These are phyloP conservation scores for Stramenopiles sp. DNA, from an alignment of 352 stramenopile genomes.

Conservation along the genomic window DNA sequence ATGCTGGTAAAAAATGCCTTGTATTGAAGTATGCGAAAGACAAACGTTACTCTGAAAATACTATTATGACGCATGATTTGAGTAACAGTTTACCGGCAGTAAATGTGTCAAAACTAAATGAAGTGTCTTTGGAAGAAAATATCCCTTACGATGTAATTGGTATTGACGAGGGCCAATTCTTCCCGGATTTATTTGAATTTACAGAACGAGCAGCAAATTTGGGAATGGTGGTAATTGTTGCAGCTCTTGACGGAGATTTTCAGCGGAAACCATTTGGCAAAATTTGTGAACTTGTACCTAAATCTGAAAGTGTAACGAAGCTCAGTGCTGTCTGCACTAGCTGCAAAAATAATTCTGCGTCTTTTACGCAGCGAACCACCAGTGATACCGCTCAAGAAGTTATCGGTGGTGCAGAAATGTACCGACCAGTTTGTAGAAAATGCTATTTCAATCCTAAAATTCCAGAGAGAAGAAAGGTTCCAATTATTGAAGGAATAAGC, in stretches of 20 bases:
- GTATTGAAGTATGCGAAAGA: conserved; percentile 56
- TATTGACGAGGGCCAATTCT: conserved; percentile 62
- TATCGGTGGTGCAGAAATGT: conserved; percentile 48
- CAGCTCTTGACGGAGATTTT: conserved; percentile 31
- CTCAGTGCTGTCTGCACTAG: conserved; percentile 52
- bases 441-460: conserved; percentile 30
- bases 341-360: conserved; percentile 44
- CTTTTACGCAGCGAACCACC: conserved; percentile 47
- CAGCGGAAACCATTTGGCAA: conserved; percentile 39
- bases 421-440: conserved; percentile 47
- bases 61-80: conserved; percentile 38
- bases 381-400: conserved; percentile 46
- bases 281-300: conserved; percentile 44
- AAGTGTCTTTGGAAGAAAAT: conserved; percentile 34
- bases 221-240: conserved; percentile 46
- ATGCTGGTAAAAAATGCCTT: conserved; percentile 48
- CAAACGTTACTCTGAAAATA: conserved; percentile 39
- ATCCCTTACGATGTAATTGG: conserved; percentile 52
- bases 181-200: conserved; percentile 49
- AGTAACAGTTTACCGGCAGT: conserved; percentile 35
- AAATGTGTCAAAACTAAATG: conserved; percentile 31
- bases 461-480: background rate
- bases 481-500: background rate
- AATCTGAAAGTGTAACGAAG: conserved; percentile 50
- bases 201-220: conserved; percentile 40